Conservation (phyloP, 352 stramenopile species). For the Peronosclerospora sorghi region DNA sequence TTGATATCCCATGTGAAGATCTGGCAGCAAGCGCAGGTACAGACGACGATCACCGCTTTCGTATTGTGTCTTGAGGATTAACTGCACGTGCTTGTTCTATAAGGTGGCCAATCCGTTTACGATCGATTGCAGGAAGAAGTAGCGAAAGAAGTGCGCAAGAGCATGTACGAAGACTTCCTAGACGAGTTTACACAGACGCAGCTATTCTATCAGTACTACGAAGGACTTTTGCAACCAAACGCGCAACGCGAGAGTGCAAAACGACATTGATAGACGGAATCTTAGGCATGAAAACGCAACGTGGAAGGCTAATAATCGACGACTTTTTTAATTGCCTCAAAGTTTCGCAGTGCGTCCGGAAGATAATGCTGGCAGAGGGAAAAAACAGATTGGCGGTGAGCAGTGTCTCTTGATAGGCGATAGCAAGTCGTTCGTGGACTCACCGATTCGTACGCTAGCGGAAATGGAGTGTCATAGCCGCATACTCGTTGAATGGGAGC, state of each 20-base stretch:
- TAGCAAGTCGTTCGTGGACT: no score
- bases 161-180: constrained; percentile 55
- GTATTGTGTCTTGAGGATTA: no score
- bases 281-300: constrained; percentile 1
- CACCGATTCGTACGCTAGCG: constrained; percentile 92
- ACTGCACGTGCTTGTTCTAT: no score
- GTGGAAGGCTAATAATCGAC: constrained; percentile 64
- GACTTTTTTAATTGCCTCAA: constrained; percentile 90
- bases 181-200: constrained; percentile 81
- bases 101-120: constrained; percentile 50
- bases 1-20: constrained; percentile 53
- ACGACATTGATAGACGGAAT: not conserved
- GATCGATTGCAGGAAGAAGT: constrained; percentile 71
- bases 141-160: constrained; percentile 52
- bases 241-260: not conserved
- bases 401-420: no score
- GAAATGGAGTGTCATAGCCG: constrained; percentile 96
- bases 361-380: constrained; percentile 70
- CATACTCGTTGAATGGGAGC: constrained; percentile 90
- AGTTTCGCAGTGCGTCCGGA: constrained; percentile 90
- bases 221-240: constrained; percentile 46
- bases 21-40: constrained; percentile 30
- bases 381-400: no score
- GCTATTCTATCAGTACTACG: constrained; percentile 81
- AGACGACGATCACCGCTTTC: no score